phyloP scores from a whole-genome alignment of 495 filamentous ascomycete genomes.

The Wilcoxina mikolae region DNA sequence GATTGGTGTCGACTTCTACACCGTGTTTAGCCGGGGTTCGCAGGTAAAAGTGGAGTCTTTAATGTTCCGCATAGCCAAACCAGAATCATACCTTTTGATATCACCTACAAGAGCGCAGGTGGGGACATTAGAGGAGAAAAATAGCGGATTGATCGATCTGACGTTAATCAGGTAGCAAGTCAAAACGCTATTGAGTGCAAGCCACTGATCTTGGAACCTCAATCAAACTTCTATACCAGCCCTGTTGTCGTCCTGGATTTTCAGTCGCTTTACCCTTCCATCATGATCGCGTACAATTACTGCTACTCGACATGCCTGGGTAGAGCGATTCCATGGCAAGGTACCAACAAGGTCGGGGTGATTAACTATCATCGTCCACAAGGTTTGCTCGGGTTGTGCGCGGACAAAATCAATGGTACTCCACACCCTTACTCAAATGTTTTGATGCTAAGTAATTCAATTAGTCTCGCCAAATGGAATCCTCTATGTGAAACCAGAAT shows the following conservation, averaged over 20 bases:
- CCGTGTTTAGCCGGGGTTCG: conserved; percentile 81
- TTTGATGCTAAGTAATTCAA: neutral
- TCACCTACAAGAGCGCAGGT: conserved; percentile 74
- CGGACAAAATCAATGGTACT: conserved; percentile 61
- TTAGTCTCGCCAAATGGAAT: conserved; percentile 86
- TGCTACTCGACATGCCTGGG: conserved; percentile 97
- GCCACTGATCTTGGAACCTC: conserved; percentile 93
- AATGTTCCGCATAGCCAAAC: conserved; percentile 97
- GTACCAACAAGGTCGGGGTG: conserved; percentile 90
- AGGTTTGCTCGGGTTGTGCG: conserved; percentile 59
- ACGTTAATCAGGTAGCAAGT: conserved; percentile 45
- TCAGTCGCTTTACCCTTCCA: conserved; percentile 86
- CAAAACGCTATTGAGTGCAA: conserved; percentile 94
- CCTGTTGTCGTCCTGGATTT: conserved; percentile 89
- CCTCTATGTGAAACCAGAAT: conserved; percentile 75
- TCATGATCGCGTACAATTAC: conserved; percentile 99
- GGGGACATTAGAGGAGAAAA: neutral
- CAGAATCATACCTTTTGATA: conserved; percentile 81
- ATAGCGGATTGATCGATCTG: neutral
- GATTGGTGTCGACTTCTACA: conserved; percentile 89
- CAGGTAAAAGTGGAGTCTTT: conserved; percentile 97
- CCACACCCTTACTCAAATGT: neutral
- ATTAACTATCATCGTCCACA: conserved; percentile 62
- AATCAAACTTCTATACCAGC: conserved; percentile 83
- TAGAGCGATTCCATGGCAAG: conserved; percentile 68